Conservation (phyloP, 805 yeast species). For the Cyberlindnera mississippiensis region DNA sequence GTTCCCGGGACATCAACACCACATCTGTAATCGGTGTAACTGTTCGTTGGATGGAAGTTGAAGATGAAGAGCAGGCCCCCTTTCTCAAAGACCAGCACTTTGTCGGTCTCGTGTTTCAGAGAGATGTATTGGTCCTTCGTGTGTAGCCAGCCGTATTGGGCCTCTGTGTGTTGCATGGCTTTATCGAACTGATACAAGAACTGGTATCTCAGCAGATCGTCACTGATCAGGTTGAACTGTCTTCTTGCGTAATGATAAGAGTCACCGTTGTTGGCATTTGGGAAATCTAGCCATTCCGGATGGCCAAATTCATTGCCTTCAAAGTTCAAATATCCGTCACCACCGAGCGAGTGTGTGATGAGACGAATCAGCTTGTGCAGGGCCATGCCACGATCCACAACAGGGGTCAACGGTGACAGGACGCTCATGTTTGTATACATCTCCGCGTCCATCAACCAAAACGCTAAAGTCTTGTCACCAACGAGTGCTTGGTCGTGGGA, state of each 20-base stretch:
- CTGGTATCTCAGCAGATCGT: slow-evolving; percentile 74
- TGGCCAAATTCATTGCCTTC: slow-evolving; percentile 99
- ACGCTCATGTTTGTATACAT: slow-evolving; percentile 96
- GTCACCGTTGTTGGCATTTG: slow-evolving; percentile 82
- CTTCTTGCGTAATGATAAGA: slow-evolving; percentile 93
- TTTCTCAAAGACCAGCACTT: slow-evolving; percentile 84
- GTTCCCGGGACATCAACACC: slow-evolving; percentile 83
- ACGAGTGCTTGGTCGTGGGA: slow-evolving; percentile 97
- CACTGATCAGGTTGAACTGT: slow-evolving; percentile 85
- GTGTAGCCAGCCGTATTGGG: slow-evolving; percentile 65
- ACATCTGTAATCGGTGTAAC: slow-evolving; percentile 80
- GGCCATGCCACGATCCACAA: slow-evolving; percentile 85
- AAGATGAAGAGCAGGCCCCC: slow-evolving; percentile 80
- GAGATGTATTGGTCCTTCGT: slow-evolving; percentile 77
- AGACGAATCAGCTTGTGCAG: slow-evolving; percentile 89
- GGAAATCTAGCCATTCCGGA: slow-evolving; percentile 98
- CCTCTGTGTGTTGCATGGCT: slow-evolving; percentile 77
- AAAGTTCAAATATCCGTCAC: slow-evolving; percentile 93
- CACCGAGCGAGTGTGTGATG: slow-evolving; percentile 87
- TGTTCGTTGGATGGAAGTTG: slow-evolving; percentile 84
- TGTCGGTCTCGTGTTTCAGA: slow-evolving; percentile 83
- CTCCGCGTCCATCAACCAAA: slow-evolving; percentile 98
- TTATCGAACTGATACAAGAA: slow-evolving; percentile 77
- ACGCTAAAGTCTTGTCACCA: slow-evolving; percentile 94
- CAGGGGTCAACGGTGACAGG: slow-evolving; percentile 65